Base-by-base conservation (phyloP, 2,329 filamentous ascomycete genomes). In the Botrytis hyacinthi region DNA sequence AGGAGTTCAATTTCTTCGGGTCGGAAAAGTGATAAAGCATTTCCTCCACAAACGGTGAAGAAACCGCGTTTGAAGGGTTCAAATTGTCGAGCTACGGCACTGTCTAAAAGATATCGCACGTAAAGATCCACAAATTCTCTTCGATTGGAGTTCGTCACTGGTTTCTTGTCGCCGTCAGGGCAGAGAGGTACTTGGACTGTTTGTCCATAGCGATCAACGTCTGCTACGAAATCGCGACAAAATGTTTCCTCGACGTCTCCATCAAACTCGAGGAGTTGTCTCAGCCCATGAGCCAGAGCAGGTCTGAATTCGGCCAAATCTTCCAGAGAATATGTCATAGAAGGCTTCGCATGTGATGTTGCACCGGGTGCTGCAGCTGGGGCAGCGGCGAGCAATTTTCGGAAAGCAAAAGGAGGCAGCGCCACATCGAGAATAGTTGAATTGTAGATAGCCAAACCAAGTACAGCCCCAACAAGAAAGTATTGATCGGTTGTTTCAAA, bases 41-140 rank as follows among this genome's bases (percentile, higher is more conserved):
- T 97, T 51, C 94, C 93, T 51, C 92, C 93, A 80, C 94, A 97
- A 42, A 97, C 93, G 0, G 93, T 97, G 81, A 94, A 98, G 82
- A 98, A 98, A 0, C 95, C 95, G 72, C 94, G 89, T 81, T 96
- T 96, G 86, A 98, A 98, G 0, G 95, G 94, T 80, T 97, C 94
- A 76, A 97, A 98, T 80, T 97, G 94, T 59, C 93, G 88, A 57
- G 88, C 85, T 1, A 97, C 92, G 0, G 93, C 88, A 10, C 87
- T 90, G 78, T 97, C 94, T 18, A 98, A 88, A 16, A 95, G 82
- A 80, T 95, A 92, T 57, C 90, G 89, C 16, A 97, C 88, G 80
- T 97, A 97, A 3, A 94, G 85, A 77, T 95, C 92, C 71, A 97
- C 94, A 78, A 95, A 98, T 79, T 97, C 94, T 76, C 89, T 89